Evolutionary conservation across 2,329 filamentous ascomycete species (phyloP), one percentile per base, ranked within the genome.

Genomic region (Penicillium sp.): DNA sequence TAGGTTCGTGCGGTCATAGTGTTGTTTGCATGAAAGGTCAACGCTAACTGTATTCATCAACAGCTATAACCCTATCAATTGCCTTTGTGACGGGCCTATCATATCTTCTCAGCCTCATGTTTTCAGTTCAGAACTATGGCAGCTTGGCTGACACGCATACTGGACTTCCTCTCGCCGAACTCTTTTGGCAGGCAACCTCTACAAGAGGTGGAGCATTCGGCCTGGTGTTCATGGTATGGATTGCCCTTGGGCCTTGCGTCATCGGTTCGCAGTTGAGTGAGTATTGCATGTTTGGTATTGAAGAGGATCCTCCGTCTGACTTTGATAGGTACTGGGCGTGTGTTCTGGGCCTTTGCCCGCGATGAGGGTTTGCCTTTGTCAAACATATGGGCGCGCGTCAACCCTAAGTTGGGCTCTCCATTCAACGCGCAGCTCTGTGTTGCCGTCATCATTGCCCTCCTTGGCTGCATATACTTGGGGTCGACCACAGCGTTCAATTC

Each of bases 401-500:
- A 73, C 70, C 57, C 58, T 2, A 72, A 15, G 60, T 64, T 36
- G 75, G 77, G 68, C 63, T 77, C 44, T 44, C 84, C 84, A 0
- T 80, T 84, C 65, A 83, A 84, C 60, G 81, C 84, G 0, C 84
- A 83, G 3, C 55, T 86, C 0, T 75, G 78, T 25, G 81, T 80
- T 67, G 70, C 76, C 0, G 59, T 75, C 34, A 74, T 81, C 50
- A 81, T 80, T 21, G 84, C 83, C 0, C 65, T 87, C 0, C 73
- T 90, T 0, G 87, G 86, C 0, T 79, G 78, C 36, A 84, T 90
- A 38, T 89, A 89, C 56, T 79, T 90, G 1, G 87, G 84, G n/a
- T 85, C 79, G 36, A 82, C 78, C 2, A 87, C 85, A 0, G 87
- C 88, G 0, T 90, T 90, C 71, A 83, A 84, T 46, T 86, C 87